Evolutionary conservation across 1,284 basidiomycete species (phyloP), one percentile per base, ranked within the genome.

Genomic region (Papiliotrema nemorosa): DNA sequence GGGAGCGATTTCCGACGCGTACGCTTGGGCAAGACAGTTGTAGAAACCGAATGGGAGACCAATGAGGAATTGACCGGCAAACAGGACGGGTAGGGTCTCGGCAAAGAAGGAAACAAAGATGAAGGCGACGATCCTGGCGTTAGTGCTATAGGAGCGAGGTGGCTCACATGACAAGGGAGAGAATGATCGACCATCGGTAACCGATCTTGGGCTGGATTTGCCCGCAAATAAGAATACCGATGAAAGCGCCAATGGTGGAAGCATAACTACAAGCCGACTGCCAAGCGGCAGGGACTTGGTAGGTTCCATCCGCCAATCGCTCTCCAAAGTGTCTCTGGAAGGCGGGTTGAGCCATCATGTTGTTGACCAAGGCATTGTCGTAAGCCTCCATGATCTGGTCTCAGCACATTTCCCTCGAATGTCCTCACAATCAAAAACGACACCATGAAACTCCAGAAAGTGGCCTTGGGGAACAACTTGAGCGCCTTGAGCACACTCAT

Each of bases 401-500:
- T 36, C n/a, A 49, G 18, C 3, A 37, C 26, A 26, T 33, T 42
- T 20, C 43, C 47, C 21, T 49, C 40, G 12, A 29, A 37, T 24
- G 34, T 39, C 16, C 40, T 37, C 5, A 37, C 45, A 18, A n/a
- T 21, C 14, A 7, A 37, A 7, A 31, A 67, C 12, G 69, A 72
- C 48, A 78, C 74, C 46, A 76, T 47, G 47, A 76, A 56, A 34
- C 69, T 70, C 75, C 74, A 79, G 24, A 55, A 54, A 50, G 76
- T 70, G 26, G 77, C 78, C 55, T 76, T 77, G 41, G 76, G 76
- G 54, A 78, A 78, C 20, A 74, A 55, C 22, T 59, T 49, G 34
- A 74, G 40, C 39, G 70, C 72, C 44, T 74, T 54, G 25, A 57
- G 39, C 27, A 75, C 55, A 25, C 67, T 62, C 73, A 75, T 75